phyloP scores from a whole-genome alignment of 192 early-diverging fungal species.

The Entomortierella beljakovae region DNA sequence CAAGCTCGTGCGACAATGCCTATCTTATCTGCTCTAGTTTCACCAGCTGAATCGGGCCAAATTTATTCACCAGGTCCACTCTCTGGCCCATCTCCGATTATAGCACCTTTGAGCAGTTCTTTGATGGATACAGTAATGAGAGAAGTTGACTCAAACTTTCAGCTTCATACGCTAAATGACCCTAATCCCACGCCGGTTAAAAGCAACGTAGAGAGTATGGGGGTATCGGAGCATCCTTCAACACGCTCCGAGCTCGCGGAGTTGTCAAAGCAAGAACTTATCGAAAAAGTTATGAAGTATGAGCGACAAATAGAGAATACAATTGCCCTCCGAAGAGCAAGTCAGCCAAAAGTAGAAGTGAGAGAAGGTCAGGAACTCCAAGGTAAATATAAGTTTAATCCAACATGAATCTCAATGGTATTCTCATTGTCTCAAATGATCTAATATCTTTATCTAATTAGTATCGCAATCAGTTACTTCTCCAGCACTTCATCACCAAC shows the following conservation, averaged over 20 bases:
- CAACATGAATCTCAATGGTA: too few species aligned
- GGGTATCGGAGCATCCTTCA: slow-evolving; percentile 19
- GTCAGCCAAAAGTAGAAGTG: slow-evolving; percentile 15
- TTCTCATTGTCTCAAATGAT: too few species aligned
- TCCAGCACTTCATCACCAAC: slow-evolving; percentile 21
- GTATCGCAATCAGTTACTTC: neutral
- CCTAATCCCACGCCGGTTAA: neutral
- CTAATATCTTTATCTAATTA: neutral
- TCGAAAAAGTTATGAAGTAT: slow-evolving; percentile 53
- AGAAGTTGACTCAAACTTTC: slow-evolving; percentile 41
- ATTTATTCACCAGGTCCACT: slow-evolving; percentile 35
- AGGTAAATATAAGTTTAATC: neutral
- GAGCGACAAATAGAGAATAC: slow-evolving; percentile 47
- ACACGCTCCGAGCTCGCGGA: slow-evolving; percentile 38
- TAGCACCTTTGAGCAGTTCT: slow-evolving; percentile 30
- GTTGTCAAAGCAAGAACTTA: slow-evolving; percentile 43
- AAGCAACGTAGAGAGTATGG: slow-evolving; percentile 32
- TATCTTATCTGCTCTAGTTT: slow-evolving; percentile 20
- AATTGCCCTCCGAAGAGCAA: slow-evolving; percentile 16
- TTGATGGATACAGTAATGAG: slow-evolving; percentile 52
- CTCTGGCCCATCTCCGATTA: slow-evolving; percentile 36
- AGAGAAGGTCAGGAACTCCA: neutral
- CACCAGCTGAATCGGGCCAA: slow-evolving; percentile 36
- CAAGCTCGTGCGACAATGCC: slow-evolving; percentile 43
- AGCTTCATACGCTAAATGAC: slow-evolving; percentile 47